Conservation (phyloP, 2,329 filamentous ascomycete genomes). For the Nemania sp. region DNA sequence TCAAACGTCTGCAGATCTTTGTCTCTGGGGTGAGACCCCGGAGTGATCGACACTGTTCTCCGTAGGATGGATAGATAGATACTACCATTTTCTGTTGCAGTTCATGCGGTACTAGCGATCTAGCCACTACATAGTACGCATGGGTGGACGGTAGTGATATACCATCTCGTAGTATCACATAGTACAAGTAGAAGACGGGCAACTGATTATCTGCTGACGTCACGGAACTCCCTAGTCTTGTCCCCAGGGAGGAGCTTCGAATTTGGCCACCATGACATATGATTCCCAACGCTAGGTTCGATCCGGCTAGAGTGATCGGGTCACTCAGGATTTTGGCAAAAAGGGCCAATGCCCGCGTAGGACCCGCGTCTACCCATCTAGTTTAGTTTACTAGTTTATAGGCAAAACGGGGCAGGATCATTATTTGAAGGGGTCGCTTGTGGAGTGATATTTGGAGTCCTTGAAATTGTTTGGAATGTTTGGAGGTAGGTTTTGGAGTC, state of each 20-base stretch:
- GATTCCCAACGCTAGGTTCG: slow-evolving; percentile 5
- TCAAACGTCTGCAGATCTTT: slow-evolving; percentile 12
- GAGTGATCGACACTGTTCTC: slow-evolving; percentile 22
- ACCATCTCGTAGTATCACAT: neutral
- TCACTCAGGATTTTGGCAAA: neutral
- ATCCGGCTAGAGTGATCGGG: slow-evolving; percentile 4
- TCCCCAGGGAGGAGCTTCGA: slow-evolving; percentile 7
- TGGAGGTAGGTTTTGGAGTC: neutral
- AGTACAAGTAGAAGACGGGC: neutral
- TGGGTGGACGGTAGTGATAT: neutral
- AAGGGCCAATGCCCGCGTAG: neutral
- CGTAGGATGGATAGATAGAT: slow-evolving; percentile 3
- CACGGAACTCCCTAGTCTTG: slow-evolving; percentile 8
- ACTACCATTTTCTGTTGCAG: slow-evolving; percentile 5
- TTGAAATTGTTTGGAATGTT: neutral
- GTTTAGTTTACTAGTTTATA: no score
- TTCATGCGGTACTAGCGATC: slow-evolving; percentile 11
- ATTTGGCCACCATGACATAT: slow-evolving; percentile 34
- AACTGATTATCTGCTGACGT: slow-evolving; percentile 27
- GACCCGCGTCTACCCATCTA: neutral
- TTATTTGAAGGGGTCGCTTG: slow-evolving; percentile 9
- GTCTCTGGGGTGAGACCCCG: neutral
- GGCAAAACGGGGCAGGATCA: no score
- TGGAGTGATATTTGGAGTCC: neutral
- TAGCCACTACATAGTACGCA: neutral